These are phyloP conservation scores for Pilatotrama ljubarskyi DNA, from an alignment of 768 basidiomycete genomes.

Conservation along the genomic window DNA sequence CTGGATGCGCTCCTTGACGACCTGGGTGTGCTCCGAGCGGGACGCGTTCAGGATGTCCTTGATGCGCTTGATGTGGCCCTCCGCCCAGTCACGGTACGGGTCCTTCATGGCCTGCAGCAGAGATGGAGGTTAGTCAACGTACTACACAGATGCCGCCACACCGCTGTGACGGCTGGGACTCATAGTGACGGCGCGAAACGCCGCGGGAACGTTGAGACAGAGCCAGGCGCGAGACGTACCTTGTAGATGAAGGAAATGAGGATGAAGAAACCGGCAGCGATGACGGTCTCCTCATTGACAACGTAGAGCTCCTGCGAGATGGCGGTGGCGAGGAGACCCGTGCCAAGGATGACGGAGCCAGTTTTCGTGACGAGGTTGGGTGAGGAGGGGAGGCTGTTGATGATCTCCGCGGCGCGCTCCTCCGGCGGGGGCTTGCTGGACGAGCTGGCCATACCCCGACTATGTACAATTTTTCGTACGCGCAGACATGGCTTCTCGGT, in stretches of 20 bases:
- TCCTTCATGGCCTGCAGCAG: constrained; percentile 63
- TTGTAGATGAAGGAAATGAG: constrained; percentile 82
- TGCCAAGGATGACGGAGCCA: constrained; percentile 87
- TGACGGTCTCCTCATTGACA: constrained; percentile 93
- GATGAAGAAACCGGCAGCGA: constrained; percentile 81
- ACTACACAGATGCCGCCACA: not conserved
- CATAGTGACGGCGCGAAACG: too few species aligned
- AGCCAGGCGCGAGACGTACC: constrained; percentile 42
- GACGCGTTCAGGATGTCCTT: constrained; percentile 77
- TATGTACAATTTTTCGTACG: constrained; percentile 30
- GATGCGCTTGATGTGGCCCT: constrained; percentile 83
- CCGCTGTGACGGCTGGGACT: too few species aligned
- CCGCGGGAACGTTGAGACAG: too few species aligned
- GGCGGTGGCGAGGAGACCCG: constrained; percentile 84
- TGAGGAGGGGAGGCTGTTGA: constrained; percentile 84
- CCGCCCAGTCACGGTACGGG: constrained; percentile 93
- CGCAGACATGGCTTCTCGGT: not conserved
- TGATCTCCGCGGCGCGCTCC: constrained; percentile 86
- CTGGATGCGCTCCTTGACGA: constrained; percentile 90
- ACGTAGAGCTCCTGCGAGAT: constrained; percentile 98
- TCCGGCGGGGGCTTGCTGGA: constrained; percentile 68
- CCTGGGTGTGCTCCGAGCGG: constrained; percentile 86
- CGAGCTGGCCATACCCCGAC: constrained; percentile 64
- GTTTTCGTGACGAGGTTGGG: constrained; percentile 93
- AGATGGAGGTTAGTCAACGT: not conserved